phyloP scores from a whole-genome alignment of 768 basidiomycete species.

The Sarcodon sp. region DNA sequence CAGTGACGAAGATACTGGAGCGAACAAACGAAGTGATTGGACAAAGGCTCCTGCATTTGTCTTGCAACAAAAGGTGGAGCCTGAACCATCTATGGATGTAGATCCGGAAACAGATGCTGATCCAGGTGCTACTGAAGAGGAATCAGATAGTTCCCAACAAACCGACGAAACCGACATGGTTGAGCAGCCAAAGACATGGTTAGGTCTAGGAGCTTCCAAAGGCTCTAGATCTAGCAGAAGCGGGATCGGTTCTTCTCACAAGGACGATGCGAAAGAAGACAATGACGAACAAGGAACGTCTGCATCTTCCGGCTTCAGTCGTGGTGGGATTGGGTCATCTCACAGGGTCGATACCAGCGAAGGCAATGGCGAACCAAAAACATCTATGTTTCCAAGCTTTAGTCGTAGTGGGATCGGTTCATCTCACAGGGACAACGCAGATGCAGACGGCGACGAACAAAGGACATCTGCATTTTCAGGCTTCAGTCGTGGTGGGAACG shows the following conservation, averaged over 20 bases:
- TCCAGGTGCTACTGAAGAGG: conserved; percentile 11
- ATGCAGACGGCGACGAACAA: too few relatives aligned
- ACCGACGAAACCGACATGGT: conserved; percentile 38
- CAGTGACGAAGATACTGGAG: conserved; percentile 40
- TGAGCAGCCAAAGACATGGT: conserved; percentile 22
- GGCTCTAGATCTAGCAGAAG: conserved; percentile 16
- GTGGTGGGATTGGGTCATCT: conserved; percentile 1
- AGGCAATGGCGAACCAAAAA: not conserved
- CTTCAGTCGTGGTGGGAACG: conserved; percentile 14
- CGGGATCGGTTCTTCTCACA: conserved; percentile 14
- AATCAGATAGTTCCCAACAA: conserved; percentile 25
- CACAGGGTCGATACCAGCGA: not conserved
- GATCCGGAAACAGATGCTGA: conserved; percentile 23
- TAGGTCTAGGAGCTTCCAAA: conserved; percentile 24
- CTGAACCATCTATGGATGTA: conserved; percentile 30
- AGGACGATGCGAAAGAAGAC: conserved; percentile 3
- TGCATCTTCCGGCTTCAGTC: conserved; percentile 2
- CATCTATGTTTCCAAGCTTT: conserved; percentile 17
- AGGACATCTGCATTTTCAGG: conserved; percentile 20
- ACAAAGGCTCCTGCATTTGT: conserved; percentile 71
- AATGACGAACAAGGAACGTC: not conserved
- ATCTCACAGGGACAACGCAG: conserved; percentile 9
- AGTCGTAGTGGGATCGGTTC: conserved; percentile 32
- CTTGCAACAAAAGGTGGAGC: conserved; percentile 32
- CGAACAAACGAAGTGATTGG: conserved; percentile 45